A percentile compares a stretch with the other conserved stretches of the same genome.
Conservation (phyloP, 83 land plant genomes). For the Diphasiastrum complanatum region DNA sequence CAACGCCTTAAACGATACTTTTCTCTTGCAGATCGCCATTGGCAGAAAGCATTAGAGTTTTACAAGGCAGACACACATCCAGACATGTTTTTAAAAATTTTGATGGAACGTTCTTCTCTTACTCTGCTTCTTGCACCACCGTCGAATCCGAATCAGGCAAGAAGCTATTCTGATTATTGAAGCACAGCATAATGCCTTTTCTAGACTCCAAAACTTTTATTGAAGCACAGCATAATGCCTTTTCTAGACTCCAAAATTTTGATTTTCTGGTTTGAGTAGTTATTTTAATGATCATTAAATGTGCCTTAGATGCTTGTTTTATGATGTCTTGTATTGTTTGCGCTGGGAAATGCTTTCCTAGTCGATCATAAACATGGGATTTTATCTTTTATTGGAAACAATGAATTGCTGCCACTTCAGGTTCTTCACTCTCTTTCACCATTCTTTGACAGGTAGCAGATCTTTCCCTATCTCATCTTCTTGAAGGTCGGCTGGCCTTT, state of each 20-base stretch:
- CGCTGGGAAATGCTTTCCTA: too few relatives aligned
- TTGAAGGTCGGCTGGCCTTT: constrained; percentile 55
- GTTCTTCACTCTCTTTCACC: background rate
- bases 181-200: background rate
- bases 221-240: background rate
- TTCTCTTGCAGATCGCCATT: constrained; percentile 75
- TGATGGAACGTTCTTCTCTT: constrained; percentile 63
- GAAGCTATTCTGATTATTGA: constrained; percentile 18
- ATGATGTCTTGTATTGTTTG: too few relatives aligned
- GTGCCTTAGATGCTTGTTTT: too few relatives aligned
- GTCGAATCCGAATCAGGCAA: constrained; percentile 45
- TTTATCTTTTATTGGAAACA: too few relatives aligned
- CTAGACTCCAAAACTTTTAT: constrained; percentile 4
- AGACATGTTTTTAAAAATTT: constrained; percentile 72
- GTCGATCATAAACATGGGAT: too few relatives aligned
- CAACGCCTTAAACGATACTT: constrained; percentile 69
- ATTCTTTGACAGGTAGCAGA: constrained; percentile 53
- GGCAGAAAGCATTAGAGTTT: constrained; percentile 67
- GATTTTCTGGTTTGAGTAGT: background rate
- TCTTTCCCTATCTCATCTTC: constrained; percentile 55
- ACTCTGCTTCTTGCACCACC: constrained; percentile 36
- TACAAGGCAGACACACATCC: constrained; percentile 75
- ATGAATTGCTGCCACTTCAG: background rate
- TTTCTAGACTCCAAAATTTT: background rate
- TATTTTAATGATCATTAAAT: too few relatives aligned